Evolutionary conservation across 2,329 filamentous ascomycete genomes (phyloP), one percentile per base, ranked within the genome.

Genomic region (Colletotrichum coccodes): DNA sequence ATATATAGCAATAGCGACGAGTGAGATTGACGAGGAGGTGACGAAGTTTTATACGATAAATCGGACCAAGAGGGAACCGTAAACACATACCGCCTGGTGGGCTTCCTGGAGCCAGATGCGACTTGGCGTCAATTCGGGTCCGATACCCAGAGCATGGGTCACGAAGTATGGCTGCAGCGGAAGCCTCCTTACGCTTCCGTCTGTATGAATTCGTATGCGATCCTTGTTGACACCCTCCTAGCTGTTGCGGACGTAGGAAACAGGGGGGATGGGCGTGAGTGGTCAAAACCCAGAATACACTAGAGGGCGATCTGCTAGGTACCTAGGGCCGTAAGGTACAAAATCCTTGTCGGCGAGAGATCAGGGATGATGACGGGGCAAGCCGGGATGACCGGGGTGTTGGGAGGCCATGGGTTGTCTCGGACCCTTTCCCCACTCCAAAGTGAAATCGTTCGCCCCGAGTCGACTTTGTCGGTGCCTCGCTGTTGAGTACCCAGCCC

Each of bases 361-460:
- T 21, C 63, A 67, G 57, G 67, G 42, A 54, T 61, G 42, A 53
- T 56, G 49, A 66, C 53, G 67, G 67, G 63, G 57, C 56, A 63
- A 12, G 63, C 36, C 62, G 67, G 63, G 63, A 62, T 30, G 46
- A 34, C 67, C 46, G 46, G 67, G 36, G 56, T 30, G 30, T 61
- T 60, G 56, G 54, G 52, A 65, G 40, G 65, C 61, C 65, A 65
- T 59, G 65, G 62, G 21, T 47, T 65, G 65, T 68, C 61, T 68
- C 62, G 65, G 65, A 68, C 65, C 65, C 61, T 68, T 68, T 68
- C 61, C 40, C 65, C 65, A 68, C 61, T 47, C 30, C 54, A 36
- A 68, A 44, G 64, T 44, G 52, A 36, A 62, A 36, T 68, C 50
- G 64, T 67, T 50, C 52, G 23, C 50, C 63, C 50, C 42, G 36